A percentile compares a stretch with the other conserved stretches of the same genome.
Conservation (phyloP, 2,329 filamentous ascomycete genomes). For the Chaetomium globosum region DNA sequence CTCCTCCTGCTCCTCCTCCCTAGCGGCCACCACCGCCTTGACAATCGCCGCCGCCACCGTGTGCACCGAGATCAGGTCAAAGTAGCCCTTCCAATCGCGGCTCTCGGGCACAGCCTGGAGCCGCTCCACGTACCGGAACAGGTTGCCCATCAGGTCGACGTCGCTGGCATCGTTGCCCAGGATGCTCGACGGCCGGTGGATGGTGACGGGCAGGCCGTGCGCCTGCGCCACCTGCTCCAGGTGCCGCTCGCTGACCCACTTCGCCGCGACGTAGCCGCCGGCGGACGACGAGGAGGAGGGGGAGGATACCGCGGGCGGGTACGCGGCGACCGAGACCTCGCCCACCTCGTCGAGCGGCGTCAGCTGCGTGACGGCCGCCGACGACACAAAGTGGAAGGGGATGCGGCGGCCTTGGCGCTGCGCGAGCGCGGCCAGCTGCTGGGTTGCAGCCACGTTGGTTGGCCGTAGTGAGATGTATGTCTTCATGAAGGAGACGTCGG, state of each 20-base stretch:
- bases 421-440: constrained; percentile 37
- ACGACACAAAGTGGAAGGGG: constrained; percentile 40
- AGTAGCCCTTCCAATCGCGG: constrained; percentile 9
- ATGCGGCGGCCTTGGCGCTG: constrained; percentile 33
- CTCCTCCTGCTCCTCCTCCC: too few relatives aligned
- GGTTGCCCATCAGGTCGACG: constrained; percentile 30
- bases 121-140: constrained; percentile 12
- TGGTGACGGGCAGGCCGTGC: constrained; percentile 34
- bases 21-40: too few relatives aligned
- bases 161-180: constrained; percentile 24
- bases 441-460: constrained; percentile 44
- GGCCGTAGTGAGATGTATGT: constrained; percentile 42
- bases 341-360: background rate
- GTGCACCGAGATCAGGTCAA: too few relatives aligned
- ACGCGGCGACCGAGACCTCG: background rate
- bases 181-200: constrained; percentile 40
- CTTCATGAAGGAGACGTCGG: constrained; percentile 45
- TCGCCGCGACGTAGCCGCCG: constrained; percentile 40
- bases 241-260: constrained; percentile 41
- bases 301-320: background rate
- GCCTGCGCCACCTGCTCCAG: constrained; percentile 35
- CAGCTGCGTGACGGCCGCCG: constrained; percentile 29
- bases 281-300: background rate
- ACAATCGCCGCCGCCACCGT: too few relatives aligned
- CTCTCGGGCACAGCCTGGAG: constrained; percentile 14